Evolutionary conservation across 805 yeast species (phyloP).

Genomic region (Brettanomyces bruxellensis): DNA sequence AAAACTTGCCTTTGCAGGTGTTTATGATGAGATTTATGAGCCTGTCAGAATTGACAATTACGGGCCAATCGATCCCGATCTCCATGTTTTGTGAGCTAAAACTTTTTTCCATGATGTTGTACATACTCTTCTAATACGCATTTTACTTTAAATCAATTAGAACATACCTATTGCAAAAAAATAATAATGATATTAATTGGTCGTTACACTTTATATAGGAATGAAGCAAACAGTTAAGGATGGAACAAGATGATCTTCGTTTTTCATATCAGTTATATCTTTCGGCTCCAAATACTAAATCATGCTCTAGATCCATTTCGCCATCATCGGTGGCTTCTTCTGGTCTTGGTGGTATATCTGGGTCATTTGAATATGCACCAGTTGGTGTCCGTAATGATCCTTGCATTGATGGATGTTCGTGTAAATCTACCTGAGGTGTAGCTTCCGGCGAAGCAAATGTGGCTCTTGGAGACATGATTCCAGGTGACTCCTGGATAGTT

Average conservation of each 20-base stretch:
- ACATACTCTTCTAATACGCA: too few species aligned
- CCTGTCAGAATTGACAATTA: too few species aligned
- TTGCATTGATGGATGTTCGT: slow-evolving; percentile 16
- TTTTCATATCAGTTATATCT: slow-evolving; percentile 23
- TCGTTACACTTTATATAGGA: too few species aligned
- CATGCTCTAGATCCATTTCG: slow-evolving; percentile 48
- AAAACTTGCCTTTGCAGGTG: slow-evolving; percentile 47
- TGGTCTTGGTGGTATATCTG: slow-evolving; percentile 56
- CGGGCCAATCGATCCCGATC: too few species aligned
- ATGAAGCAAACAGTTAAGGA: too few species aligned
- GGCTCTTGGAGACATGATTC: neutral
- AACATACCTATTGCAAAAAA: too few species aligned
- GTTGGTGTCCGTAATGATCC: slow-evolving; percentile 36
- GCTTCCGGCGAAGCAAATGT: neutral
- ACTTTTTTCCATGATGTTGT: neutral
- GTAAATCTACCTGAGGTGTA: slow-evolving; percentile 14
- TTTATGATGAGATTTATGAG: slow-evolving; percentile 20
- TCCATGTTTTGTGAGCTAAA: neutral
- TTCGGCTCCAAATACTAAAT: slow-evolving; percentile 61
- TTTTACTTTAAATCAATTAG: too few species aligned
- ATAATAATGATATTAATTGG: too few species aligned
- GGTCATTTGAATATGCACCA: slow-evolving; percentile 31
- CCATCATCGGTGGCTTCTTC: slow-evolving; percentile 34
- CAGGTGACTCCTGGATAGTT: neutral
- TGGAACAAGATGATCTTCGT: too few species aligned